Percentiles rank a stretch among this genome's conserved stretches.
These are phyloP conservation scores for Fistulina hepatica DNA, from an alignment of 1,284 basidiomycete genomes.

Conservation along the genomic window DNA sequence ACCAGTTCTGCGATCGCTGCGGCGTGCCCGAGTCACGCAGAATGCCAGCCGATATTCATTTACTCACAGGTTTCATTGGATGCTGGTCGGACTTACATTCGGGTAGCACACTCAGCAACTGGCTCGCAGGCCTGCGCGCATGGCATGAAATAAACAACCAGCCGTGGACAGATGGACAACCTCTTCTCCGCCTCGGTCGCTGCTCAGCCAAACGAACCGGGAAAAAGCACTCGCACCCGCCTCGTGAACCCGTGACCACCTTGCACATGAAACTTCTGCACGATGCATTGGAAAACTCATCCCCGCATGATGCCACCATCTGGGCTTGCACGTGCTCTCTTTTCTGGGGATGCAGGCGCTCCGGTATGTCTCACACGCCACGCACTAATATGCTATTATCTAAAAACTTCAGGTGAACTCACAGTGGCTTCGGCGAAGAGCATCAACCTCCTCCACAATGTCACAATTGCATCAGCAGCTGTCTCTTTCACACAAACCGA, in stretches of 20 bases:
- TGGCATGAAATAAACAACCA: background rate
- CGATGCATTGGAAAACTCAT: conserved; percentile 1
- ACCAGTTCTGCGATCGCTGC: conserved; percentile 25
- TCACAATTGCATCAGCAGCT: conserved; percentile 2
- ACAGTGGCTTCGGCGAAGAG: background rate
- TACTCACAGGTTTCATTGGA: conserved; percentile 22
- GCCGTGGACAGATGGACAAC: conserved; percentile 5
- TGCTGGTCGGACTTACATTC: background rate
- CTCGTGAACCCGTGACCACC: conserved; percentile 2
- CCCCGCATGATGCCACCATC: background rate
- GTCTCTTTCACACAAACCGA: background rate
- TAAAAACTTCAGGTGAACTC: too few relatives aligned
- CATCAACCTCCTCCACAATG: conserved; percentile 2
- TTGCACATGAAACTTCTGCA: conserved; percentile 3
- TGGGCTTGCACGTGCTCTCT: background rate
- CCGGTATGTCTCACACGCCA: too few relatives aligned
- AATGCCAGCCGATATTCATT: conserved; percentile 23
- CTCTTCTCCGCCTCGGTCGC: conserved; percentile 1
- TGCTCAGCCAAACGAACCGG: too few relatives aligned
- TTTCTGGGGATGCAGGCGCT: conserved; percentile 8
- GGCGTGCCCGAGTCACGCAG: conserved; percentile 18
- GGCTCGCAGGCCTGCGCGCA: conserved; percentile 4
- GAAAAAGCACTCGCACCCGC: too few relatives aligned
- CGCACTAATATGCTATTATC: too few relatives aligned
- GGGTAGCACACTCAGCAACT: conserved; percentile 4